These are phyloP conservation scores for Cryptococcus jaspeensis DNA, from an alignment of 1,284 basidiomycete genomes.

Conservation along the genomic window DNA sequence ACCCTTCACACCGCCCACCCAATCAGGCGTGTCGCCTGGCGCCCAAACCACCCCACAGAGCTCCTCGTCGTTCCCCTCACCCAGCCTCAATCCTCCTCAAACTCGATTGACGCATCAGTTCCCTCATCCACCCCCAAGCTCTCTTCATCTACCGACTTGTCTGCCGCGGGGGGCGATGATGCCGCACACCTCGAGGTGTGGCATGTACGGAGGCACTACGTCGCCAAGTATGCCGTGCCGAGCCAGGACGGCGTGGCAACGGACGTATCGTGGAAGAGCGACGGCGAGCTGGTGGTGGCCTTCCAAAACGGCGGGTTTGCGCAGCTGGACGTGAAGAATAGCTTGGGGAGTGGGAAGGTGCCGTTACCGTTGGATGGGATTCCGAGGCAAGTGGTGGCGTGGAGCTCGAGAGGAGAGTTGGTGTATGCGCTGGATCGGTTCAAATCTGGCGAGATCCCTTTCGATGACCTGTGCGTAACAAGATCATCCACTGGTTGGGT, in stretches of 20 bases:
- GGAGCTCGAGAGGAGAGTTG: conserved; percentile 68
- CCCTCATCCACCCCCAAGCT: background rate
- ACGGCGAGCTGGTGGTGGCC: conserved; percentile 71
- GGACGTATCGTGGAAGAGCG: conserved; percentile 64
- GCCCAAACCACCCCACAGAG: conserved; percentile 76
- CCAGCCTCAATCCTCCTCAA: conserved; percentile 17
- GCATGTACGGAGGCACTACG: conserved; percentile 77
- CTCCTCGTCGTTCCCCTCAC: conserved; percentile 55
- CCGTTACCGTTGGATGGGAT: conserved; percentile 63
- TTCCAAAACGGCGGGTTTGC: conserved; percentile 76
- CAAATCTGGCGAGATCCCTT: conserved; percentile 68
- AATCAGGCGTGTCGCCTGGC: conserved; percentile 71
- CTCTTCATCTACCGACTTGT: background rate
- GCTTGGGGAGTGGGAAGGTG: conserved; percentile 1
- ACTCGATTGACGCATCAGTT: conserved; percentile 6
- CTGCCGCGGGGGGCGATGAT: conserved; percentile 20
- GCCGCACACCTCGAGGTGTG: conserved; percentile 68
- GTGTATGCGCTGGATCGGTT: conserved; percentile 66
- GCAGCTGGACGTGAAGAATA: conserved; percentile 65
- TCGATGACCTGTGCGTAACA: conserved; percentile 71
- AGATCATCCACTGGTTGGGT: background rate
- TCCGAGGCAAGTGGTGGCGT: conserved; percentile 65
- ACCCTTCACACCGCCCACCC: conserved; percentile 72
- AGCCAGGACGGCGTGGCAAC: conserved; percentile 31
- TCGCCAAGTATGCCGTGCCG: conserved; percentile 73